Conservation (phyloP, 768 basidiomycete species). For the Multifurca ochricompacta region DNA sequence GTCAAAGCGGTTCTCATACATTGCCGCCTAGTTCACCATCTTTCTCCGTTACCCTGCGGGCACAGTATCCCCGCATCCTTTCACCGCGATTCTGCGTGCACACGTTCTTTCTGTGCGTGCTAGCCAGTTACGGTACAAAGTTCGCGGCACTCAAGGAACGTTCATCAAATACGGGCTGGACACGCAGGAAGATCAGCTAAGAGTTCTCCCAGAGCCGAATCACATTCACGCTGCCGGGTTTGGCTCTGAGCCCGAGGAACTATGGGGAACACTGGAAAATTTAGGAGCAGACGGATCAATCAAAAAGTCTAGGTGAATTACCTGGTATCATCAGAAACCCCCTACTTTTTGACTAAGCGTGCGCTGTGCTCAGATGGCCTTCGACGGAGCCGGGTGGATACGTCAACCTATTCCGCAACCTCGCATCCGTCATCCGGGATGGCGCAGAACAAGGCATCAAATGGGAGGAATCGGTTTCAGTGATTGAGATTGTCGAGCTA, state of each 20-base stretch:
- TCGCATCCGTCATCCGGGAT: constrained; percentile 53
- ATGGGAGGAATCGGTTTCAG: constrained; percentile 64
- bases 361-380: constrained; percentile 45
- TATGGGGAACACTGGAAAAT: constrained; percentile 58
- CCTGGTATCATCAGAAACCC: constrained; percentile 19
- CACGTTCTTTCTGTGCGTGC: constrained; percentile 60
- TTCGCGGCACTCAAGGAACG: constrained; percentile 65
- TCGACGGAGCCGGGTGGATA: constrained; percentile 53
- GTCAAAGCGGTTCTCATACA: constrained; percentile 42
- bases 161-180: constrained; percentile 74
- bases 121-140: constrained; percentile 60
- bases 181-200: constrained; percentile 71
- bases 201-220: constrained; percentile 41
- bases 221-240: constrained; percentile 39
- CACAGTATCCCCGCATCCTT: constrained; percentile 37
- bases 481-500: constrained; percentile 73
- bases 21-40: constrained; percentile 24
- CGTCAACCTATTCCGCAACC: constrained; percentile 52
- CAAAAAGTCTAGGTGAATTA: constrained; percentile 28
- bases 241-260: constrained; percentile 54
- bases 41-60: constrained; percentile 29
- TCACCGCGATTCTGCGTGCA: constrained; percentile 61
- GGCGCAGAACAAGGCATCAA: constrained; percentile 51
- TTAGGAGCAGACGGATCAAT: constrained; percentile 38
- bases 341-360: constrained; percentile 16